Percentiles rank a stretch among this genome's conserved stretches.
Evolutionary conservation across 176 grass and related monocot species (phyloP).

Genomic region (Oryza officinalis): DNA sequence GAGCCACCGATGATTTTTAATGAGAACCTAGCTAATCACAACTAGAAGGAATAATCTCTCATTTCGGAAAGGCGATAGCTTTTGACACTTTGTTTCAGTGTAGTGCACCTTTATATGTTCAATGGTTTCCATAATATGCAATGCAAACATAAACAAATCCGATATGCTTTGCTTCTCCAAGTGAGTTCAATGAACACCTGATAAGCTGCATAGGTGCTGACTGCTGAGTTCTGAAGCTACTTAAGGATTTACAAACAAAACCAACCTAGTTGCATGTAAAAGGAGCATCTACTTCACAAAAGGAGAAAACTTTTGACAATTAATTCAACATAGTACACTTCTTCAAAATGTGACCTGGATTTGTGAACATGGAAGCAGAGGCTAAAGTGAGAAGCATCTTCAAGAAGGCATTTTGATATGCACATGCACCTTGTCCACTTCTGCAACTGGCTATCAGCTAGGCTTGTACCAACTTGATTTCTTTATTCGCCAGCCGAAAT

Average conservation of each 20-base stretch:
- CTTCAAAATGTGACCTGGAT: conserved; percentile 21
- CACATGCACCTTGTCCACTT: conserved; percentile 39
- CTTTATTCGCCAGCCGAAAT: conserved; percentile 33
- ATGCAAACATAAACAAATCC: neutral
- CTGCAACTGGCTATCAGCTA: conserved; percentile 38
- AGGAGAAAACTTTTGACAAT: neutral
- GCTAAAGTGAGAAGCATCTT: conserved; percentile 29
- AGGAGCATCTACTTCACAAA: conserved; percentile 18
- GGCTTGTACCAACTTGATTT: conserved; percentile 12
- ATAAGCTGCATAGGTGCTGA: neutral
- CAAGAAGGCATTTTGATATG: conserved; percentile 34
- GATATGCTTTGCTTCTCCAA: conserved; percentile 29
- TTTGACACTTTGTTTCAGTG: conserved; percentile 18
- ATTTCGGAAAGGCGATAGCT: conserved; percentile 17
- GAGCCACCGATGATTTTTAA: conserved; percentile 5
- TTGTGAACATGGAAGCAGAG: conserved; percentile 31
- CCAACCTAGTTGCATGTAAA: neutral
- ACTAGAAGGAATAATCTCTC: conserved; percentile 14
- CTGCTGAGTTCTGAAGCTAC: conserved; percentile 11
- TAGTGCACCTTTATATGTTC: conserved; percentile 24
- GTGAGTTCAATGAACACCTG: neutral
- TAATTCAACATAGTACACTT: neutral
- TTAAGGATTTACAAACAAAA: neutral
- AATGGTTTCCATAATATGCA: conserved; percentile 2
- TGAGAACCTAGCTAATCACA: conserved; percentile 11